phyloP scores from a whole-genome alignment of 176 grass and related monocot genomes.

The Hyparrhenia diplandra region DNA sequence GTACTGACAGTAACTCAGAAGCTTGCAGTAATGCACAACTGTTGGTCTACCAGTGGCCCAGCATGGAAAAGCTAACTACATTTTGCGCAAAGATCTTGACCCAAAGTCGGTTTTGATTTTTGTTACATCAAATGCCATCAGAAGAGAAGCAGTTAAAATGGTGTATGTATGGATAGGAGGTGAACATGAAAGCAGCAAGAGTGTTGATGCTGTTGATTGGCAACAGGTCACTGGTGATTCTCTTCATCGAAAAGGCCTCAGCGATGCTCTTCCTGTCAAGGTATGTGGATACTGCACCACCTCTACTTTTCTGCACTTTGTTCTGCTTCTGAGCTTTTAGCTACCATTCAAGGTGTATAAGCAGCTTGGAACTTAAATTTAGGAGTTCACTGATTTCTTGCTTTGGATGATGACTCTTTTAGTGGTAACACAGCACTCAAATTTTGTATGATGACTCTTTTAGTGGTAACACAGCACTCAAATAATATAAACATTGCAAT shows the following conservation, averaged over 20 bases:
- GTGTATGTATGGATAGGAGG: conserved; percentile 77
- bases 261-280: conserved; percentile 61
- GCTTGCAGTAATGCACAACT: conserved; percentile 4
- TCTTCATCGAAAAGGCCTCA: conserved; percentile 58
- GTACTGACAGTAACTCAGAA: conserved; percentile 35
- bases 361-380: not conserved
- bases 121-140: conserved; percentile 50
- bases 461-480: not conserved
- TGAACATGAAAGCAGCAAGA: conserved; percentile 42
- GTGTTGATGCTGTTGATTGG: conserved; percentile 62
- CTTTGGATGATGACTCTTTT: not conserved
- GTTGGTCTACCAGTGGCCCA: conserved; percentile 73
- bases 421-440: too few relatives aligned
- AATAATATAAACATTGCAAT: not conserved
- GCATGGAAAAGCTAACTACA: conserved; percentile 65
- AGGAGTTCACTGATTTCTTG: not conserved
- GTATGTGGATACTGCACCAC: conserved; percentile 26
- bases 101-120: conserved; percentile 80
- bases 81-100: conserved; percentile 66
- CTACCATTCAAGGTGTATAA: not conserved
- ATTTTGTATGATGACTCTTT: too few relatives aligned
- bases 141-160: conserved; percentile 42
- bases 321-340: not conserved
- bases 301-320: conserved; percentile 12
- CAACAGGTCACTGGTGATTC: conserved; percentile 52